A percentile compares a stretch with the other conserved stretches of the same genome.
Evolutionary conservation across 495 filamentous ascomycete species (phyloP).

Genomic region (Penicillium manginii): DNA sequence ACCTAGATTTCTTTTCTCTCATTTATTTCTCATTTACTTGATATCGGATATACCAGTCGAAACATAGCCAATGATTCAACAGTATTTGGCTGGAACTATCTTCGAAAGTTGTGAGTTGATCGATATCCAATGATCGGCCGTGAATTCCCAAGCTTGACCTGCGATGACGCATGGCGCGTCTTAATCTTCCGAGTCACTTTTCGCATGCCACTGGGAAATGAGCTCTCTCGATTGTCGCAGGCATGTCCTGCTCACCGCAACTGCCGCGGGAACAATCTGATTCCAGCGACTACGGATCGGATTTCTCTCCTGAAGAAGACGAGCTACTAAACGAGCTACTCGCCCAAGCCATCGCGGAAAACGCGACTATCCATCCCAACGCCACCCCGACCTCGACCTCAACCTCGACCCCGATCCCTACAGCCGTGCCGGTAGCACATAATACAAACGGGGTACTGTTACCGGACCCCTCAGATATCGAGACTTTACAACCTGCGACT

Average conservation of each 20-base stretch:
- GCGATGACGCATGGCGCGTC: constrained; percentile 20
- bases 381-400: constrained; percentile 17
- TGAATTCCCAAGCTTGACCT: constrained; percentile 7
- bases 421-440: constrained; percentile 12
- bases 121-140: constrained; percentile 6
- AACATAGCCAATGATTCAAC: too few relatives aligned
- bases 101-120: not conserved
- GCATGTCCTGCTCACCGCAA: constrained; percentile 44
- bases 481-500: constrained; percentile 15
- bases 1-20: constrained; percentile 11
- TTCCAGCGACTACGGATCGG: constrained; percentile 68
- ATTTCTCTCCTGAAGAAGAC: constrained; percentile 68
- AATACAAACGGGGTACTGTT: constrained; percentile 11
- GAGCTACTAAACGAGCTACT: constrained; percentile 52
- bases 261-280: constrained; percentile 16
- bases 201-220: constrained; percentile 24
- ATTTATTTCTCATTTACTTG: not conserved
- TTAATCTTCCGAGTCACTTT: constrained; percentile 4
- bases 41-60: not conserved
- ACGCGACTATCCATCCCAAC: constrained; percentile 26
- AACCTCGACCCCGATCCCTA: constrained; percentile 13
- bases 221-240: constrained; percentile 30
- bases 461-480: constrained; percentile 9
- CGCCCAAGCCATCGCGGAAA: constrained; percentile 33
- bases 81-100: not conserved